Conservation (phyloP, 805 yeast genomes). For the Ascoidea tarda region DNA sequence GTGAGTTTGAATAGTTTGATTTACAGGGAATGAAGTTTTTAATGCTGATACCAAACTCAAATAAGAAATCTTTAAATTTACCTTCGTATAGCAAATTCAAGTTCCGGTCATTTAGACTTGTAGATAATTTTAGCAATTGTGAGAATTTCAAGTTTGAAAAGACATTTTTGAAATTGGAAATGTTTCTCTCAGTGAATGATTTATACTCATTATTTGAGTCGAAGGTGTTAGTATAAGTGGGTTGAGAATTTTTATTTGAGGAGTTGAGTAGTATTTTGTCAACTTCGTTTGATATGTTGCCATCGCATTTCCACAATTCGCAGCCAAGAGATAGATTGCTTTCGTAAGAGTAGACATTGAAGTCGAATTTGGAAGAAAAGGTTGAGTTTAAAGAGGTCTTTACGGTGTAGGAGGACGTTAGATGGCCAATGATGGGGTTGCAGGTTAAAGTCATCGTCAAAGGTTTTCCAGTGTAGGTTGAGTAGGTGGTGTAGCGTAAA, state of each 20-base stretch:
- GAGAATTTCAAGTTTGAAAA: constrained; percentile 27
- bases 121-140: constrained; percentile 60
- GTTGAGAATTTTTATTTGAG: not conserved
- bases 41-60: constrained; percentile 16
- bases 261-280: not conserved
- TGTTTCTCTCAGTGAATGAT: not conserved
- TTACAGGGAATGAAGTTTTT: not conserved
- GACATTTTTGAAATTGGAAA: constrained; percentile 6
- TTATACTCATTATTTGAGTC: not conserved
- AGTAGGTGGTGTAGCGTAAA: constrained; percentile 68
- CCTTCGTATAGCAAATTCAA: constrained; percentile 80
- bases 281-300: constrained; percentile 1
- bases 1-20: too few relatives aligned
- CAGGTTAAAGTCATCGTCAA: constrained; percentile 73
- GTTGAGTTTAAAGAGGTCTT: constrained; percentile 65
- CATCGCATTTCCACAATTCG: constrained; percentile 54
- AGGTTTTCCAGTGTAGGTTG: constrained; percentile 82
- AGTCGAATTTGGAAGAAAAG: constrained; percentile 74
- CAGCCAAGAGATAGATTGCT: constrained; percentile 79
- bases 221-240: not conserved
- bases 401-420: constrained; percentile 79
- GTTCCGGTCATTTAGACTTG: constrained; percentile 49
- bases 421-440: constrained; percentile 83
- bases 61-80: constrained; percentile 59
- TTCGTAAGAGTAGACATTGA: constrained; percentile 81